Evolutionary conservation across 371 early-diverging fungal species (phyloP).

Genomic region (Globomyces sp.): DNA sequence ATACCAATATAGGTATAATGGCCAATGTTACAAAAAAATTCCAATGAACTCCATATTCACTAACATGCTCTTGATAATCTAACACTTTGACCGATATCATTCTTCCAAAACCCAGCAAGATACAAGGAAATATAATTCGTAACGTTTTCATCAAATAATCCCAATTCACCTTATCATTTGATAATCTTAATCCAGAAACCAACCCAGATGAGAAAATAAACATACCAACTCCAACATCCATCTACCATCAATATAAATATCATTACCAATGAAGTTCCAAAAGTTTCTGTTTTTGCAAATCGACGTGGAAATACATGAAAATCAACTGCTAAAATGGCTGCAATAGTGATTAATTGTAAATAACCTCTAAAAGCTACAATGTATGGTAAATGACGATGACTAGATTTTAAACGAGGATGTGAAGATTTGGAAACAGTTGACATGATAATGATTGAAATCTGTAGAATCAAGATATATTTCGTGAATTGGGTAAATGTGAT

Average conservation of each 20-base stretch:
- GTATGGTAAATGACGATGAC: slow-evolving; percentile 29
- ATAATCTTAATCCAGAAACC: slow-evolving; percentile 57
- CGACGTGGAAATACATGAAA: slow-evolving; percentile 89
- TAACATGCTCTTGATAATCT: slow-evolving; percentile 91
- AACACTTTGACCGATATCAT: slow-evolving; percentile 71
- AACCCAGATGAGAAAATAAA: slow-evolving; percentile 83
- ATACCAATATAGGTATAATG: slow-evolving; percentile 67
- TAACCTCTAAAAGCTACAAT: slow-evolving; percentile 65
- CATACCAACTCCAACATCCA: slow-evolving; percentile 71
- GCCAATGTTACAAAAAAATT: slow-evolving; percentile 97
- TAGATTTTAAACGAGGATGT: neutral
- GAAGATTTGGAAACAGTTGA: neutral
- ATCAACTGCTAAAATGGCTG: slow-evolving; percentile 88
- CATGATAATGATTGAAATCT: neutral
- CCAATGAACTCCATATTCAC: slow-evolving; percentile 98
- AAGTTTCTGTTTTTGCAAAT: slow-evolving; percentile 91
- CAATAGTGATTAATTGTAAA: slow-evolving; percentile 60
- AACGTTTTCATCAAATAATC: slow-evolving; percentile 24
- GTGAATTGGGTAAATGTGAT: slow-evolving; percentile 17
- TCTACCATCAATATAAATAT: slow-evolving; percentile 25
- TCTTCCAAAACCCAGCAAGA: slow-evolving; percentile 71
- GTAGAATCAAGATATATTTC: neutral
- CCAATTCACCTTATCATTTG: neutral
- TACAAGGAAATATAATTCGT: slow-evolving; percentile 52
- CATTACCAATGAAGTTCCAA: slow-evolving; percentile 72